phyloP scores from a whole-genome alignment of 192 early-diverging fungal genomes.

The Bifiguratus adelaidae region DNA sequence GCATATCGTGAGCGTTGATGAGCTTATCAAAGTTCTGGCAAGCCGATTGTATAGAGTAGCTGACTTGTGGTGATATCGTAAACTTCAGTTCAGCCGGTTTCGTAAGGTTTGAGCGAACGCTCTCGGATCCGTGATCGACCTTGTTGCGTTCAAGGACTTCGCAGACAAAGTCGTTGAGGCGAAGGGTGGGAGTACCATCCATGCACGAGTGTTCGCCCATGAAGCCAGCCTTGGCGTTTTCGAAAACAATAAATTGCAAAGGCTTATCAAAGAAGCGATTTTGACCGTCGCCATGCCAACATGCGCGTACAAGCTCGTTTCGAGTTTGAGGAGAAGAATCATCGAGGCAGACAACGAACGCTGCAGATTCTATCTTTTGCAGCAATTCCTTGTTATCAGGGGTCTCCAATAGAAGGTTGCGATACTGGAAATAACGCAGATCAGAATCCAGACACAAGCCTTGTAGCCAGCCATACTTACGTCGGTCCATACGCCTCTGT shows the following conservation, averaged over 20 bases:
- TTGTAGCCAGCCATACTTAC: conserved; percentile 15
- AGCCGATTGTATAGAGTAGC: conserved; percentile 52
- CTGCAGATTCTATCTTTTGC: conserved; percentile 75
- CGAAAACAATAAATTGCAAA: conserved; percentile 92
- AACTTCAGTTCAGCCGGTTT: conserved; percentile 64
- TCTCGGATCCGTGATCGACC: conserved; percentile 58
- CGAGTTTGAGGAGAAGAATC: conserved; percentile 77
- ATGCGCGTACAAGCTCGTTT: conserved; percentile 77
- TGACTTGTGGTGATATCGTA: conserved; percentile 47
- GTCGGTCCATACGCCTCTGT: conserved; percentile 91
- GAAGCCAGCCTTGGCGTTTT: conserved; percentile 96
- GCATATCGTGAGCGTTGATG: conserved; percentile 70
- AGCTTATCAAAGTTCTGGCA: conserved; percentile 70
- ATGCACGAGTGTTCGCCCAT: conserved; percentile 88
- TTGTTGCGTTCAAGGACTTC: conserved; percentile 47
- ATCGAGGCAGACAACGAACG: conserved; percentile 88
- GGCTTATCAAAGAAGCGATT: conserved; percentile 99
- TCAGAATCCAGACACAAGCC: background rate
- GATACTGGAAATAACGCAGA: conserved; percentile 20
- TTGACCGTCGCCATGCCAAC: conserved; percentile 93
- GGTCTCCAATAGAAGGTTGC: conserved; percentile 50
- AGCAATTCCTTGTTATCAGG: conserved; percentile 63
- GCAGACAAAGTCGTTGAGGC: conserved; percentile 78
- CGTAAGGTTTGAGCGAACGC: conserved; percentile 45
- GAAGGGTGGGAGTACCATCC: conserved; percentile 89